Percentiles rank a stretch among this genome's conserved stretches.
Conservation (phyloP, 2,329 filamentous ascomycete species). For the Nectriaceae sp. region DNA sequence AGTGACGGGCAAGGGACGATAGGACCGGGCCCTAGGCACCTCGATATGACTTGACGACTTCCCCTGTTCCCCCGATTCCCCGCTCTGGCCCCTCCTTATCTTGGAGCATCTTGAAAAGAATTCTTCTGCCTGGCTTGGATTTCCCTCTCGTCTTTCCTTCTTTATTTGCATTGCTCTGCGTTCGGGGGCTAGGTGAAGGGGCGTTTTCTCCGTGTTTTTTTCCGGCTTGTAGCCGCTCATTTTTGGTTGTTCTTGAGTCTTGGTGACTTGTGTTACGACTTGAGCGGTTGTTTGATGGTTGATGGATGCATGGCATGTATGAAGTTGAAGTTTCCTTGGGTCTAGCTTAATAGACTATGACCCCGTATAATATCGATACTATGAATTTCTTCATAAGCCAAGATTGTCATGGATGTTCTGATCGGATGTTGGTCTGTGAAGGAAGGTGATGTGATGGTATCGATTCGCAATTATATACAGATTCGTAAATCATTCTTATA, state of each 20-base stretch:
- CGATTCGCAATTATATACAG: not conserved
- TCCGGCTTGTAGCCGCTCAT: not conserved
- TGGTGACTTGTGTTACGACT: not conserved
- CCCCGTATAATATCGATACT: slow-evolving; percentile 1
- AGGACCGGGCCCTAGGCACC: slow-evolving; percentile 9
- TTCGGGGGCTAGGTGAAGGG: slow-evolving; percentile 23
- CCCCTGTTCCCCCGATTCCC: not conserved
- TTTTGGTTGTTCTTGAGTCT: not conserved
- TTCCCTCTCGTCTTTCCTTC: slow-evolving; percentile 3
- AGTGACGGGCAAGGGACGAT: slow-evolving; percentile 25
- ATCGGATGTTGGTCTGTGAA: no score
- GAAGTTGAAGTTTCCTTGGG: slow-evolving; percentile 1
- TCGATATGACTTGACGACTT: slow-evolving; percentile 23
- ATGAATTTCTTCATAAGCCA: not conserved
- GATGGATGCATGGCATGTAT: slow-evolving; percentile 7
- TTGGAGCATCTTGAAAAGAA: slow-evolving; percentile 2
- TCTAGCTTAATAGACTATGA: not conserved
- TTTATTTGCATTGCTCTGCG: slow-evolving; percentile 13
- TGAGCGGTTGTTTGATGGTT: not conserved
- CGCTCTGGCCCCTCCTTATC: slow-evolving; percentile 2
- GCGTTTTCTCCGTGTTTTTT: slow-evolving; percentile 18
- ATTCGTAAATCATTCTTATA: not conserved
- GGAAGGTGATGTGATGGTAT: not conserved
- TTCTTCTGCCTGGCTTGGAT: not conserved
- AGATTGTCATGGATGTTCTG: no score